Percentiles rank a stretch among this genome's conserved stretches.
phyloP scores from a whole-genome alignment of 331 rosid species.

The Arachis monticola region DNA sequence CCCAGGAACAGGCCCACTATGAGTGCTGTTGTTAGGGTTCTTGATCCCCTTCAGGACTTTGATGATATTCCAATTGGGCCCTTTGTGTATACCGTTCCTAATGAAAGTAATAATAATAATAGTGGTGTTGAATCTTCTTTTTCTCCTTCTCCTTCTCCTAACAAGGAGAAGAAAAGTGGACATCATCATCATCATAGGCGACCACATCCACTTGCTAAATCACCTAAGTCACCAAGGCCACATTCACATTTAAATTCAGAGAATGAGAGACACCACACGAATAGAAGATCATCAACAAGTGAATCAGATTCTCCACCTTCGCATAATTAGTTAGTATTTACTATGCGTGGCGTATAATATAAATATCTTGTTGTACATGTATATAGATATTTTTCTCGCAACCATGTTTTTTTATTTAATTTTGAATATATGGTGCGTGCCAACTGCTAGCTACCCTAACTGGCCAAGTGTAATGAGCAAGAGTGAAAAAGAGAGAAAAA shows the following conservation, averaged over 20 bases:
- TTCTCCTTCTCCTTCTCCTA: slow-evolving; percentile 11
- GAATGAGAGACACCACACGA: slow-evolving; percentile 21
- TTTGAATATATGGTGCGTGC: neutral
- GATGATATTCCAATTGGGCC: slow-evolving; percentile 69
- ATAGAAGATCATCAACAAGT: slow-evolving; percentile 11
- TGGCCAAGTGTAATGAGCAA: too few species aligned
- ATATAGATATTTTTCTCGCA: slow-evolving; percentile 29
- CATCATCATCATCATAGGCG: slow-evolving; percentile 36
- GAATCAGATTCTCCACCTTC: slow-evolving; percentile 52
- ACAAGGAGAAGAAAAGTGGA: slow-evolving; percentile 41
- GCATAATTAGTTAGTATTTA: slow-evolving; percentile 21
- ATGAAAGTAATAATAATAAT: neutral
- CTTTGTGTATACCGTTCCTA: slow-evolving; percentile 69
- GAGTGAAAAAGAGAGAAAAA: too few species aligned
- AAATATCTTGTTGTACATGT: neutral
- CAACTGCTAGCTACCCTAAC: too few species aligned
- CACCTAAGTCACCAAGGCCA: slow-evolving; percentile 51
- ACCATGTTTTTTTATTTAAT: neutral
- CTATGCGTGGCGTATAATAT: neutral
- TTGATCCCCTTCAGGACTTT: slow-evolving; percentile 75
- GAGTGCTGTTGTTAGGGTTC: slow-evolving; percentile 62
- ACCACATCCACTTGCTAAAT: slow-evolving; percentile 37
- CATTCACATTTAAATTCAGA: slow-evolving; percentile 9
- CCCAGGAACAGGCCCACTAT: slow-evolving; percentile 78
- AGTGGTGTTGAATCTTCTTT: slow-evolving; percentile 9